Base-by-base conservation (phyloP, 768 basidiomycete species). In the Symmetrospora coprosmae region DNA sequence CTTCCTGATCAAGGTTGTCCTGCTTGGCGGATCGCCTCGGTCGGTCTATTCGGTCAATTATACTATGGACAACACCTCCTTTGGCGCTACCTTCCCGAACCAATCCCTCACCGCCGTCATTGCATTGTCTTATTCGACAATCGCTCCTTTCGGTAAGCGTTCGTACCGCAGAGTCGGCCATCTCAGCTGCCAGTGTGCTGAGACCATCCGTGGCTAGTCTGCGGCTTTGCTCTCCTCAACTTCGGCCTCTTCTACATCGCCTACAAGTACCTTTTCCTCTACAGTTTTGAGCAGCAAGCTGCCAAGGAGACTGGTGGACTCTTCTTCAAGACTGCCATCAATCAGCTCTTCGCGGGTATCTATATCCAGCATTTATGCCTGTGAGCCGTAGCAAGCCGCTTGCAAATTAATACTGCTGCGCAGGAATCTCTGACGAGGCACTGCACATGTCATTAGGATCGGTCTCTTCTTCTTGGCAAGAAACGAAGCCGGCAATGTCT, bases 251-350 rank as follows among this genome's bases (percentile, higher is more conserved):
- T 4, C 41, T 59, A 13, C 63, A 6, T 63, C 17, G 39, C 45
- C n/a, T 63, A 47, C 55, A 77, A 77, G 72, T 89, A 88, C 67
- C 39, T 55, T 3, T 56, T 63, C 53, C 52, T 59, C 19, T 63
- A 60, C 53, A 67, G 67, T 30, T 51, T 61, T 50, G 65, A 70
- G 62, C 64, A 58, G 27, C 66, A 61, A n/a, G 38, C 63, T 0
- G 60, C 55, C 4, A 50, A 47, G 28, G 69, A 70, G 53, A 70
- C 69, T 2, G 92, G 92, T 35, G 94, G 94, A 0, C 71, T 87
- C 48, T 97, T 94, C 77, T 97, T 89, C 78, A 91, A 91, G 23
- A 86, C 83, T 72, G 92, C 94, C 4, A 80, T 97, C 27, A 82
- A 86, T 48, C 94, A 97, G 69, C 69, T 92, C 30, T 96, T 97